Percentiles rank a stretch among this genome's conserved stretches.
Evolutionary conservation across 805 yeast genomes (phyloP).

Genomic region (Isabelozyma rhagii): DNA sequence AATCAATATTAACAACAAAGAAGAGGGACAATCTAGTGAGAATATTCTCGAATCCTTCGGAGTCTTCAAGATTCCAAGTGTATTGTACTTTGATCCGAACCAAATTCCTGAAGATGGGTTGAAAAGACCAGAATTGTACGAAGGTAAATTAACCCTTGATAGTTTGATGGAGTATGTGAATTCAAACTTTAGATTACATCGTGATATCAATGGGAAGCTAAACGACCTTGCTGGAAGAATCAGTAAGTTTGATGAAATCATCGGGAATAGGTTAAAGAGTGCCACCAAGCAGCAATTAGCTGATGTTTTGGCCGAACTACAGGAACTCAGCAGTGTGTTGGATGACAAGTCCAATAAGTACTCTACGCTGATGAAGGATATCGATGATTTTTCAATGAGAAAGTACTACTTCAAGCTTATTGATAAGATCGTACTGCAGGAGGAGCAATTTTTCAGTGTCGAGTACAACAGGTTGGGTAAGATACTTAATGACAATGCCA

Average conservation of each 20-base stretch:
- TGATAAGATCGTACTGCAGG: conserved; percentile 43
- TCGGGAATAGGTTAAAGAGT: conserved; percentile 1
- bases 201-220: conserved; percentile 32
- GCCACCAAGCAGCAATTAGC: not conserved
- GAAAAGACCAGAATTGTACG: conserved; percentile 22
- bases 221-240: conserved; percentile 30
- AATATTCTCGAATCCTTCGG: conserved; percentile 35
- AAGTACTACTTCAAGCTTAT: conserved; percentile 50
- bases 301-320: conserved; percentile 5
- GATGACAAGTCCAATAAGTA: not conserved
- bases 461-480: conserved; percentile 47
- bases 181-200: conserved; percentile 20
- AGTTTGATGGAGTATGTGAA: conserved; percentile 25
- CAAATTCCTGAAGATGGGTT: conserved; percentile 17
- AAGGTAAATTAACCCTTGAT: conserved; percentile 19
- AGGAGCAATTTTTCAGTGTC: conserved; percentile 35
- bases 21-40: conserved; percentile 28
- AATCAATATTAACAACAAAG: conserved; percentile 46
- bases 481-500: conserved; percentile 33
- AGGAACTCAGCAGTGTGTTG: conserved; percentile 7
- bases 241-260: conserved; percentile 13
- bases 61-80: conserved; percentile 48
- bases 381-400: conserved; percentile 10
- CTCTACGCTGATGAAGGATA: not conserved
- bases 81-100: conserved; percentile 44